Evolutionary conservation across 495 filamentous ascomycete species (phyloP).

Genomic region (Chaetomium cochliodes): DNA sequence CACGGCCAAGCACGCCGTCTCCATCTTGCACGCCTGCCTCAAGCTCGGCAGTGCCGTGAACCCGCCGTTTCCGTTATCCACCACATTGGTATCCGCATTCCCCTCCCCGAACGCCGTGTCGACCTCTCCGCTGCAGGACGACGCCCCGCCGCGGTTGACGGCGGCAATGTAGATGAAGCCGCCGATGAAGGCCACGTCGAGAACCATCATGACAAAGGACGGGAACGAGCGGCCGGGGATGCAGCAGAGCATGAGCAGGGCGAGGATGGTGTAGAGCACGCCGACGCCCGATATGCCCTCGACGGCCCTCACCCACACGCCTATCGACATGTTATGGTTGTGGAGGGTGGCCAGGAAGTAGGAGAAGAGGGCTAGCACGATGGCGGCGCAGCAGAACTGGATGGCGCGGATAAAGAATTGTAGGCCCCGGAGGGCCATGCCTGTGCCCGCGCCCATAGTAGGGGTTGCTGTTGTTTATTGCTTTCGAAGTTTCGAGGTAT

Average conservation of each 20-base stretch:
- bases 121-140: conserved; percentile 60
- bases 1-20: conserved; percentile 74
- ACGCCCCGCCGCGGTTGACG: conserved; percentile 60
- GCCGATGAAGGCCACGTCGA: conserved; percentile 59
- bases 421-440: conserved; percentile 60
- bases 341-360: conserved; percentile 66
- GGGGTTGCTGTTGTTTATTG: background rate
- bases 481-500: background rate
- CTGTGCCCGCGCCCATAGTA: conserved; percentile 44
- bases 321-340: conserved; percentile 58
- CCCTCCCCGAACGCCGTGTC: conserved; percentile 67
- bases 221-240: conserved; percentile 66
- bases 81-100: conserved; percentile 42
- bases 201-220: conserved; percentile 65
- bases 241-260: conserved; percentile 72
- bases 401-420: conserved; percentile 64
- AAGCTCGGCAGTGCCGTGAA: conserved; percentile 48
- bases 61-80: conserved; percentile 40
- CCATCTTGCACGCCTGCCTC: conserved; percentile 62
- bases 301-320: conserved; percentile 68
- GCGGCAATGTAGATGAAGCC: conserved; percentile 62
- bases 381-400: conserved; percentile 66
- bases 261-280: conserved; percentile 68
- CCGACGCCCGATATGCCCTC: conserved; percentile 76
- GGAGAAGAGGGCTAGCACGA: conserved; percentile 78